Evolutionary conservation across 192 early-diverging fungal genomes (phyloP), one percentile per base, ranked within the genome.

Genomic region (Obelidium mucronatum): DNA sequence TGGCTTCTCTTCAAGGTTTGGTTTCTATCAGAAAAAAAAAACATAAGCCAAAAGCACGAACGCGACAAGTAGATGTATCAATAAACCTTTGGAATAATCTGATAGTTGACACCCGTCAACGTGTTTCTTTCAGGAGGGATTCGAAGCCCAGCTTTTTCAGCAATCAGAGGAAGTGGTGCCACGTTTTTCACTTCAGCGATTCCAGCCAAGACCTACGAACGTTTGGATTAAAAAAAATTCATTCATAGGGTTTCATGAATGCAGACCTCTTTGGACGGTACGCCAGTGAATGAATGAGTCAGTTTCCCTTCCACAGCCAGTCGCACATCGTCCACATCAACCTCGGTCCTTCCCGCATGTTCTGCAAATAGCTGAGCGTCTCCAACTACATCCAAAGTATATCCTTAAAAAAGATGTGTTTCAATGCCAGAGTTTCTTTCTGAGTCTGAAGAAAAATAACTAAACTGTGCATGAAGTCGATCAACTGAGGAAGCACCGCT

Each of bases 331-430:
- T 94, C 93, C 40, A 92, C 66, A 60, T 92, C 90, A 36, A 97
- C 84, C 37, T 94, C 93, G n/a, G 81, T 75, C 34, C 79, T 90
- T 26, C 86, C 89, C 0, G 95, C 94, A 75, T 99, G 97, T 67
- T 99, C 96, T 36, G 95, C 92, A 84, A 95, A 97, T 11, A 93
- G 81, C 59, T 94, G 87, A 24, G 96, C 93, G 67, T 99, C 97
- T 58, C 93, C 92, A 53, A 98, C 90, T 31, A 99, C 92, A 66
- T 97, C 95, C 3, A 94, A 87, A 0, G 94, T 92, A 70, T 99
- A 96, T 40, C 93, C 92, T 93, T 93, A 80, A 30, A 56, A 28
- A n/a, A 28, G 69, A 28, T 34, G 24, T 22, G 11, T 22, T 11
- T 58, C 44, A 17, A 58, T 8, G 61, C 26, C 24, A 39, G n/a